phyloP scores from a whole-genome alignment of 106 monocot genomes.

The Dendrobium catenatum region DNA sequence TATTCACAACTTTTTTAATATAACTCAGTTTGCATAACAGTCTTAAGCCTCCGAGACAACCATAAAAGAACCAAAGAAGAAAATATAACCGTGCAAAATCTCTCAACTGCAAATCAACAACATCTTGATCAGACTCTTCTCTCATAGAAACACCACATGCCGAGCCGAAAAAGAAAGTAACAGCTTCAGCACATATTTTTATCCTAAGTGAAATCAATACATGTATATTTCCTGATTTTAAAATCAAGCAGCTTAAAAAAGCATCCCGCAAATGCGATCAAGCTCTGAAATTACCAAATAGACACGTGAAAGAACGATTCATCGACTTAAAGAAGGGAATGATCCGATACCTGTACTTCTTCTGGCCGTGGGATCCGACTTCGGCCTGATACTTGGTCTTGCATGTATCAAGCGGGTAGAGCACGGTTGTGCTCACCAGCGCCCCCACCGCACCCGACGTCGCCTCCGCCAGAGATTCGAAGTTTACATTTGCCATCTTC shows the following conservation, averaged over 20 bases:
- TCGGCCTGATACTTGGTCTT: slow-evolving; percentile 96
- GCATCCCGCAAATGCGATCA: neutral
- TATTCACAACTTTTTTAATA: no score
- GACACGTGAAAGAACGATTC: neutral
- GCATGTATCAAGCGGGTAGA: slow-evolving; percentile 95
- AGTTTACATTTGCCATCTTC: slow-evolving; percentile 41
- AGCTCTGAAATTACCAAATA: neutral
- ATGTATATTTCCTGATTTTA: neutral
- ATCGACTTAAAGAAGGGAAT: neutral
- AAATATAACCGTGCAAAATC: neutral
- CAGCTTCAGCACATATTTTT: no score
- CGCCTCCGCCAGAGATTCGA: slow-evolving; percentile 85
- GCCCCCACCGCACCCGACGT: slow-evolving; percentile 84
- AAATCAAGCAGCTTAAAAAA: neutral
- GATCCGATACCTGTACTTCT: slow-evolving; percentile 42
- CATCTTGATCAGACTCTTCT: no score
- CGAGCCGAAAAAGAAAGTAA: no score
- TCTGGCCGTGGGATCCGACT: slow-evolving; percentile 32
- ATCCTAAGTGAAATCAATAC: neutral
- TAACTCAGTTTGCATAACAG: neutral
- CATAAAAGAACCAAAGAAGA: neutral
- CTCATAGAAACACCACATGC: no score
- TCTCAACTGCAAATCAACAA: neutral
- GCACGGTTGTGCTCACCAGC: slow-evolving; percentile 73
- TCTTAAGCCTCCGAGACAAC: neutral